These are phyloP conservation scores for Monosporascus sp. DNA, from an alignment of 2,329 filamentous ascomycete species.

Conservation along the genomic window DNA sequence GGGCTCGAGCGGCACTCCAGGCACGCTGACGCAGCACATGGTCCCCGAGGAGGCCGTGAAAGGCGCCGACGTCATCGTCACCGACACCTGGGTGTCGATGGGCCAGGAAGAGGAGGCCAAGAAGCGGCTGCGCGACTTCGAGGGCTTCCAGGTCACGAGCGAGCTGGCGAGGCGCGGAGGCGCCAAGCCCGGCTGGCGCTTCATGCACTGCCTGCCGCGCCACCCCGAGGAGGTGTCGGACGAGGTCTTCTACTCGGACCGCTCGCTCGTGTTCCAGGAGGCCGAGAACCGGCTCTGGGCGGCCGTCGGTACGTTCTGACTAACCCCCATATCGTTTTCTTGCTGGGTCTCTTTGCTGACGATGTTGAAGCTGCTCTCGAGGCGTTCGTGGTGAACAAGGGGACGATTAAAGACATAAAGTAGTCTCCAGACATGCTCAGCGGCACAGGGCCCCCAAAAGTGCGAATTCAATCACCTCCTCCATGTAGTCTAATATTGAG, in stretches of 20 bases:
- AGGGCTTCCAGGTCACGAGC: constrained; percentile 85
- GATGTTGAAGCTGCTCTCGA: constrained; percentile 64
- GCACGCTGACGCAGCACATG: constrained; percentile 68
- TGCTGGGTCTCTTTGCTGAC: constrained; percentile 4
- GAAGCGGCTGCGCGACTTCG: constrained; percentile 74
- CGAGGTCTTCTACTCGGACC: constrained; percentile 84
- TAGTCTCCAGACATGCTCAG: neutral
- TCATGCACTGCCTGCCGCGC: constrained; percentile 96
- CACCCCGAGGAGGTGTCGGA: constrained; percentile 91
- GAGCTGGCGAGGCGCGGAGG: constrained; percentile 79
- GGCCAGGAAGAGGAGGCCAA: constrained; percentile 84
- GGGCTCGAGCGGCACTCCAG: constrained; percentile 49
- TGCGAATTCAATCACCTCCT: neutral
- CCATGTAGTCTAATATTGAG: too few species aligned
- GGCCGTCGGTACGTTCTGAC: constrained; percentile 60
- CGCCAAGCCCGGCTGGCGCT: constrained; percentile 86
- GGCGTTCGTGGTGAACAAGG: constrained; percentile 91
- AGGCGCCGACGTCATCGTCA: constrained; percentile 83
- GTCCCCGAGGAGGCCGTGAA: constrained; percentile 81
- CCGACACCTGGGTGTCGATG: constrained; percentile 98
- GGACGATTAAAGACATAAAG: constrained; percentile 51
- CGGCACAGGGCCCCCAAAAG: neutral
- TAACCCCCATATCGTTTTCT: neutral
- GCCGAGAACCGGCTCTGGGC: constrained; percentile 94
- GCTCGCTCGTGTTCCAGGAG: constrained; percentile 86